phyloP scores from a whole-genome alignment of 2,329 filamentous ascomycete genomes.

The Phoma sp. region DNA sequence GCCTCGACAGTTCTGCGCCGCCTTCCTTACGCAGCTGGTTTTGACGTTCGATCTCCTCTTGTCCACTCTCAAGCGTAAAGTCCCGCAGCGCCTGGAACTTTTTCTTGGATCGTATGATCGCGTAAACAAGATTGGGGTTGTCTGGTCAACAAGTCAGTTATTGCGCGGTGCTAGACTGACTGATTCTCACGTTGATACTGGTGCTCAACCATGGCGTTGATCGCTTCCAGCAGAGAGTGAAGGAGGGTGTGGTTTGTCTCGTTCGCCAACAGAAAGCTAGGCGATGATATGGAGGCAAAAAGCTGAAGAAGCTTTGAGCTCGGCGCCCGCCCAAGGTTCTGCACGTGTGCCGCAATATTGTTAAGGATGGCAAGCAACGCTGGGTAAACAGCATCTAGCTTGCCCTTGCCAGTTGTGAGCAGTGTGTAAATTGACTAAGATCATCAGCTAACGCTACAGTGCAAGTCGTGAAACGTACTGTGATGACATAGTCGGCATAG shows the following conservation, averaged over 20 bases:
- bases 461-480: slow-evolving; percentile 60
- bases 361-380: slow-evolving; percentile 90
- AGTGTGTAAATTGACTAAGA: slow-evolving; percentile 84
- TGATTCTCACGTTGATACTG: slow-evolving; percentile 72
- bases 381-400: slow-evolving; percentile 88
- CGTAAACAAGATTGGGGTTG: slow-evolving; percentile 82
- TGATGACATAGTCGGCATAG: slow-evolving; percentile 93
- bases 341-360: slow-evolving; percentile 86
- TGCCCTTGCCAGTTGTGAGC: slow-evolving; percentile 89
- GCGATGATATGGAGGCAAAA: slow-evolving; percentile 90
- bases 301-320: slow-evolving; percentile 86
- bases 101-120: slow-evolving; percentile 79
- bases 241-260: slow-evolving; percentile 87
- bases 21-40: slow-evolving; percentile 72
- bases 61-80: slow-evolving; percentile 90
- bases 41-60: slow-evolving; percentile 86
- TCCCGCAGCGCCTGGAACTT: slow-evolving; percentile 83
- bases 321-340: slow-evolving; percentile 75
- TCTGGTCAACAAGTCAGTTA: slow-evolving; percentile 52
- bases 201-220: slow-evolving; percentile 90
- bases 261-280: slow-evolving; percentile 89
- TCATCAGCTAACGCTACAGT: slow-evolving; percentile 30
- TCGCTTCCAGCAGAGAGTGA: slow-evolving; percentile 81
- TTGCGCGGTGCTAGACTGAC: not conserved
- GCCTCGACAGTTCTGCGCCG: slow-evolving; percentile 47